Base-by-base conservation (phyloP, 1,139 yeast species). In the Torulaspora pretoriensis region DNA sequence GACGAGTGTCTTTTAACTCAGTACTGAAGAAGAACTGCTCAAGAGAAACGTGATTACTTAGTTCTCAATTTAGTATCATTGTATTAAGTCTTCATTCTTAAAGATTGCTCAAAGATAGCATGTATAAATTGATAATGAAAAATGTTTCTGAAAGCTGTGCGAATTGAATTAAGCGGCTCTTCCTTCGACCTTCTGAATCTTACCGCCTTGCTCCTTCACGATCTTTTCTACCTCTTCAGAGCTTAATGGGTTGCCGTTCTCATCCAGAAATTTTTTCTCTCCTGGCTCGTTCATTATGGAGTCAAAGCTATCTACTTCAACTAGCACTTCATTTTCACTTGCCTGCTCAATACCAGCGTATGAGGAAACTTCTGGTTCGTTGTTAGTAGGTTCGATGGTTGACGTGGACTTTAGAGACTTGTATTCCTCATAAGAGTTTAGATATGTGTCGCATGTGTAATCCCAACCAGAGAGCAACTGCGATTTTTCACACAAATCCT, bases 401-500 rank as follows among this genome's bases (percentile, higher is more conserved):
- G 44, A 22, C 4, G 50, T 26, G 10, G 42, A 25, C 16, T 36
- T 53, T 17, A 50, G 32, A 28, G 50, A 51, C 25, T 49, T 45
- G 42, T 63, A 63, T 3, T 60, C 63, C 14, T 54, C 59, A 40
- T 50, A 53, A 8, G 57, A 46, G 27, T 56, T 52, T 25, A 55
- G 43, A 35, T 52, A 87, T 16, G 72, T 60, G 52, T 70, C 70
- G 68, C 98, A 92, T 60, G 82, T 84, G 63, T 81, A 92, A 71
- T 92, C 98, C 98, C 95, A 87, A 10, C 77, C 70, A 14, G 72
- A 62, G 22, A 85, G 55, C 57, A 80, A 70, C 68, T 80, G 80
- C 42, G 89, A 69, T 36, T 74, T 68, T 48, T 72, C 68, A 69
- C 98, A 92, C 48, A 75, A 68, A 19, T 65, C 67, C 57, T 74